phyloP scores from a whole-genome alignment of 306 rosid genomes.

The Gleditsia sinensis region DNA sequence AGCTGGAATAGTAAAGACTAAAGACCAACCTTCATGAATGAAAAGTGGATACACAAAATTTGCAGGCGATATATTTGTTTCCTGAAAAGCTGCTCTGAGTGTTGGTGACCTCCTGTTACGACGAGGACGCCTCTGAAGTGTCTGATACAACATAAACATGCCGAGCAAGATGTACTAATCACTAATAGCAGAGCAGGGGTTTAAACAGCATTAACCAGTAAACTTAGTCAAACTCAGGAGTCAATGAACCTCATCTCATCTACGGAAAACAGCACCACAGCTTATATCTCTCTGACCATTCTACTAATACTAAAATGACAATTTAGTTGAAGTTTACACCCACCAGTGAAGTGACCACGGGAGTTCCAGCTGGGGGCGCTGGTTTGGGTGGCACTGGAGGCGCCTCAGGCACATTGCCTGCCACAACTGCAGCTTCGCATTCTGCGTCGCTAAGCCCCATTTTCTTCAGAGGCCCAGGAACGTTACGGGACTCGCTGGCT shows the following conservation, averaged over 20 bases:
- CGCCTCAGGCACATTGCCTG: slow-evolving; percentile 75
- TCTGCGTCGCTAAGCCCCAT: slow-evolving; percentile 62
- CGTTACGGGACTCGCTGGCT: slow-evolving; percentile 47
- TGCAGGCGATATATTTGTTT: slow-evolving; percentile 76
- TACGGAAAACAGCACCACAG: neutral
- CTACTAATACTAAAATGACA: neutral
- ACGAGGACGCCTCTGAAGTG: slow-evolving; percentile 80
- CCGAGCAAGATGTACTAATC: slow-evolving; percentile 15
- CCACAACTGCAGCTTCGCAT: slow-evolving; percentile 85
- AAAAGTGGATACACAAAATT: slow-evolving; percentile 94
- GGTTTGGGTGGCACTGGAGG: slow-evolving; percentile 87
- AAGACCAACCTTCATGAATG: slow-evolving; percentile 85
- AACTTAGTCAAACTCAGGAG: neutral
- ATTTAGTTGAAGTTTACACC: slow-evolving; percentile 30
- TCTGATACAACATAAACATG: slow-evolving; percentile 50
- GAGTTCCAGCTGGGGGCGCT: slow-evolving; percentile 79
- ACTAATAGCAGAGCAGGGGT: slow-evolving; percentile 4
- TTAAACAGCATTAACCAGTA: neutral
- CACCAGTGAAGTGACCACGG: slow-evolving; percentile 78
- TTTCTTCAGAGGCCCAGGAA: slow-evolving; percentile 39
- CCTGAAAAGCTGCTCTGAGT: slow-evolving; percentile 82
- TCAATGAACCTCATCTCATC: neutral
- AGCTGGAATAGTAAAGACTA: neutral
- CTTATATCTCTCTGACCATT: neutral
- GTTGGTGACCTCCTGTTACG: slow-evolving; percentile 71